A percentile compares a stretch with the other conserved stretches of the same genome.
Evolutionary conservation across 768 basidiomycete species (phyloP).

Genomic region (Tricholoma saponaceum): DNA sequence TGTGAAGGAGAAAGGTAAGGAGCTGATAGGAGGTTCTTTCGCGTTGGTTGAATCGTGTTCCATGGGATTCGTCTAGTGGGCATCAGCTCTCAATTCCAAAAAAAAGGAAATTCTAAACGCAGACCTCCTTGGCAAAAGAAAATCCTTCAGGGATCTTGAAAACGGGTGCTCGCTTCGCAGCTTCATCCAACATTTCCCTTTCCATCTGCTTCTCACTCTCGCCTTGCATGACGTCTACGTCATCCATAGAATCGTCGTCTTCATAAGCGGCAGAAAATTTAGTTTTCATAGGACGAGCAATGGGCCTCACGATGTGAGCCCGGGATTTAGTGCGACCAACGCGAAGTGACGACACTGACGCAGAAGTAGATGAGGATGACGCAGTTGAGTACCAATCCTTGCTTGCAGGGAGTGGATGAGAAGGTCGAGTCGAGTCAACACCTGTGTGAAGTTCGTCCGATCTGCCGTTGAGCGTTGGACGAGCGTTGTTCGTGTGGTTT

Average conservation of each 20-base stretch:
- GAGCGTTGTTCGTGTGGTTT: neutral
- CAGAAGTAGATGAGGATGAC: conserved; percentile 18
- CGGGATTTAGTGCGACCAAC: conserved; percentile 61
- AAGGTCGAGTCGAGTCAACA: conserved; percentile 8
- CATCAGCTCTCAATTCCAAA: conserved; percentile 3
- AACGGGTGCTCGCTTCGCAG: conserved; percentile 47
- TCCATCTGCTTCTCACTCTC: conserved; percentile 37
- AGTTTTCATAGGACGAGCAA: conserved; percentile 36
- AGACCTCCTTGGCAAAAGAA: conserved; percentile 60
- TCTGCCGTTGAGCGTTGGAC: neutral
- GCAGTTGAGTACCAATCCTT: conserved; percentile 31
- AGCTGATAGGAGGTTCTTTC: conserved; percentile 63
- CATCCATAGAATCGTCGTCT: conserved; percentile 44
- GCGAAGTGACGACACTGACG: conserved; percentile 51
- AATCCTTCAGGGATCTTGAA: conserved; percentile 64
- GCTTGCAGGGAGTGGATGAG: conserved; percentile 21
- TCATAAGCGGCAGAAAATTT: conserved; percentile 69
- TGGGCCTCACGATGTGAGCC: conserved; percentile 58
- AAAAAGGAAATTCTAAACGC: conserved; percentile 19
- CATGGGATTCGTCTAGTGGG: conserved; percentile 27
- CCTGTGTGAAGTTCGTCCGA: neutral
- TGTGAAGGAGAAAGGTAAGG: conserved; percentile 64
- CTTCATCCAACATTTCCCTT: conserved; percentile 46
- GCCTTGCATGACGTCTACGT: conserved; percentile 34
- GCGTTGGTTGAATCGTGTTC: conserved; percentile 38